phyloP scores from a whole-genome alignment of 2,329 filamentous ascomycete species.

The Dactylellina parvicollis region DNA sequence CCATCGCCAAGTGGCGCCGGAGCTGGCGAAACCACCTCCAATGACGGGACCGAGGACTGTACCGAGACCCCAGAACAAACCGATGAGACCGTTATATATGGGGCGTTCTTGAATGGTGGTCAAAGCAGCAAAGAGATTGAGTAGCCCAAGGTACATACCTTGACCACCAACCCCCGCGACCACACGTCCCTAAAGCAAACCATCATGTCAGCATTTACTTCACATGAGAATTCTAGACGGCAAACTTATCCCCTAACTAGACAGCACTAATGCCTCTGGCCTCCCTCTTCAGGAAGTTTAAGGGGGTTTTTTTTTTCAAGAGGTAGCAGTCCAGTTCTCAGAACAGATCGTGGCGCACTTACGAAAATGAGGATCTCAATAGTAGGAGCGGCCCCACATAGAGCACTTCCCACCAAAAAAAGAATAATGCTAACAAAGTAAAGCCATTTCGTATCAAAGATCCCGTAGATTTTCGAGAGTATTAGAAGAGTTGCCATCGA shows the following conservation, averaged over 20 bases:
- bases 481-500: conserved; percentile 61
- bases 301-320: not conserved
- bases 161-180: conserved; percentile 64
- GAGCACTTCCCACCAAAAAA: conserved; percentile 59
- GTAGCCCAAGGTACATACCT: conserved; percentile 62
- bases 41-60: conserved; percentile 65
- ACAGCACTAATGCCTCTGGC: too few relatives aligned
- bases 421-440: conserved; percentile 58
- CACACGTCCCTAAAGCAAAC: conserved; percentile 62
- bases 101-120: conserved; percentile 59
- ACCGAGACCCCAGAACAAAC: conserved; percentile 62
- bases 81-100: conserved; percentile 59
- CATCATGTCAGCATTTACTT: not conserved
- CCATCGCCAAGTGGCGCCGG: conserved; percentile 64
- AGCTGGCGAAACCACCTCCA: conserved; percentile 64
- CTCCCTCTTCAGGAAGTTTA: not conserved
- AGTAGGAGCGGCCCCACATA: conserved; percentile 60
- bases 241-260: too few relatives aligned
- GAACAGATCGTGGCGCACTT: too few relatives aligned
- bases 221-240: too few relatives aligned
- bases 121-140: conserved; percentile 59
- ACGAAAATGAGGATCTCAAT: conserved; percentile 57
- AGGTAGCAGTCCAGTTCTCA: too few relatives aligned
- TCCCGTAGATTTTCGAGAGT: conserved; percentile 61
- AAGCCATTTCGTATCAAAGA: conserved; percentile 65